Percentiles rank a stretch among this genome's conserved stretches.
These are phyloP conservation scores for Vachellia pachyceras DNA, from an alignment of 306 rosid species.

Conservation along the genomic window DNA sequence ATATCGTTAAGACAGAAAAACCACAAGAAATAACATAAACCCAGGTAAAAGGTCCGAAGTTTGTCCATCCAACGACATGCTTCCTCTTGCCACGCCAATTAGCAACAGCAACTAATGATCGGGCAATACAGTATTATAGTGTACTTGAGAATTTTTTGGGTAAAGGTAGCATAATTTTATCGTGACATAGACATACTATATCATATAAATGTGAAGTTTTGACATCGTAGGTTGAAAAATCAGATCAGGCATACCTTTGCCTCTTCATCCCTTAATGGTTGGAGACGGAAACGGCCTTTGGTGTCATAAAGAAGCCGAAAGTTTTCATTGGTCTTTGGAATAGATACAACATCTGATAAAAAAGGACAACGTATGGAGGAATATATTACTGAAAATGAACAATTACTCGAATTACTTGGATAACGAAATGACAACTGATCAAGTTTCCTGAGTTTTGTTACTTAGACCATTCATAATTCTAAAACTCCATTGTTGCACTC, in stretches of 20 bases:
- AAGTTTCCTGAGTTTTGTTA: background rate
- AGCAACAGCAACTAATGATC: background rate
- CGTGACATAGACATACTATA: background rate
- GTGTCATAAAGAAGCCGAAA: no score
- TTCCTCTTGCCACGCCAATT: background rate
- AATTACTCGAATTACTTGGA: background rate
- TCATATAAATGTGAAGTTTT: no score
- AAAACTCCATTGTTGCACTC: background rate
- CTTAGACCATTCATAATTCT: background rate
- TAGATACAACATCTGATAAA: no score
- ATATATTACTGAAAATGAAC: background rate
- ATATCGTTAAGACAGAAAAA: background rate
- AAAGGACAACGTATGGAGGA: background rate
- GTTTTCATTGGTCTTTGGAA: no score
- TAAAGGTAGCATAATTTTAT: background rate
- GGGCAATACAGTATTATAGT: background rate
- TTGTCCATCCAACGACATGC: background rate
- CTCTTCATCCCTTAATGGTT: conserved; percentile 73
- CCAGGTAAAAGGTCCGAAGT: background rate
- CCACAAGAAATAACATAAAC: background rate
- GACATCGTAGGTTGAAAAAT: background rate
- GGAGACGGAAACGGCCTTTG: no score
- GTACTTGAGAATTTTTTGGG: background rate
- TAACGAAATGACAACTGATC: background rate
- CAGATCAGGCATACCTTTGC: conserved; percentile 51